Conservation (phyloP, 331 rosid species). For the Prunus yedoensis region DNA sequence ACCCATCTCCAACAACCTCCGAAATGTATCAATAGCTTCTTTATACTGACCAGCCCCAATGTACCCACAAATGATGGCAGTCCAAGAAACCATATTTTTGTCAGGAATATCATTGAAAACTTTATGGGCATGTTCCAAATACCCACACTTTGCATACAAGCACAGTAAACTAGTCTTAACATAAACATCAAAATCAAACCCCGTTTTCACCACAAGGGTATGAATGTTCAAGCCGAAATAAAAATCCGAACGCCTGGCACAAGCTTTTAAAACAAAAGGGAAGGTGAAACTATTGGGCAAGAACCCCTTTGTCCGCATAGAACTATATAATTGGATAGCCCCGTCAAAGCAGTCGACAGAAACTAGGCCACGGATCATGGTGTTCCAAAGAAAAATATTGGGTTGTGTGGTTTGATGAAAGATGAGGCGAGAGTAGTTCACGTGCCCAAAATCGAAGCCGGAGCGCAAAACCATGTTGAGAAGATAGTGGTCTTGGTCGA, state of each 20-base stretch:
- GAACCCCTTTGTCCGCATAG: slow-evolving; percentile 38
- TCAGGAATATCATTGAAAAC: slow-evolving; percentile 57
- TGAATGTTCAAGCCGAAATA: slow-evolving; percentile 44
- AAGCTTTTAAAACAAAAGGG: slow-evolving; percentile 64
- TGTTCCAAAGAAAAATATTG: slow-evolving; percentile 51
- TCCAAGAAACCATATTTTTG: slow-evolving; percentile 65
- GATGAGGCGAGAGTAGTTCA: slow-evolving; percentile 37
- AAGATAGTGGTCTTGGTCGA: slow-evolving; percentile 48
- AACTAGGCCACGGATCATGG: slow-evolving; percentile 60
- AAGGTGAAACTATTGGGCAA: slow-evolving; percentile 55
- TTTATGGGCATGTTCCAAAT: slow-evolving; percentile 42
- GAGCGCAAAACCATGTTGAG: slow-evolving; percentile 45
- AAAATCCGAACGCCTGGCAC: slow-evolving; percentile 42
- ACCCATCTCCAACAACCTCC: slow-evolving; percentile 52
- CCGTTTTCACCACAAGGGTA: slow-evolving; percentile 47
- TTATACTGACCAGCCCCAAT: slow-evolving; percentile 33
- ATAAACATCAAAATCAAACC: slow-evolving; percentile 56
- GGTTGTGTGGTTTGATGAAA: slow-evolving; percentile 41
- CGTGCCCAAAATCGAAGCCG: slow-evolving; percentile 29
- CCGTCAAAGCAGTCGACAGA: slow-evolving; percentile 37
- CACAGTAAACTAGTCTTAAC: slow-evolving; percentile 55
- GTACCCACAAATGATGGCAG: slow-evolving; percentile 62
- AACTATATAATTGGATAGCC: slow-evolving; percentile 30
- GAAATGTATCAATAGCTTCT: slow-evolving; percentile 50
- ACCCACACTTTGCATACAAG: slow-evolving; percentile 47